Base-by-base conservation (phyloP, 2,329 filamentous ascomycete species). In the Fusarium clavum region DNA sequence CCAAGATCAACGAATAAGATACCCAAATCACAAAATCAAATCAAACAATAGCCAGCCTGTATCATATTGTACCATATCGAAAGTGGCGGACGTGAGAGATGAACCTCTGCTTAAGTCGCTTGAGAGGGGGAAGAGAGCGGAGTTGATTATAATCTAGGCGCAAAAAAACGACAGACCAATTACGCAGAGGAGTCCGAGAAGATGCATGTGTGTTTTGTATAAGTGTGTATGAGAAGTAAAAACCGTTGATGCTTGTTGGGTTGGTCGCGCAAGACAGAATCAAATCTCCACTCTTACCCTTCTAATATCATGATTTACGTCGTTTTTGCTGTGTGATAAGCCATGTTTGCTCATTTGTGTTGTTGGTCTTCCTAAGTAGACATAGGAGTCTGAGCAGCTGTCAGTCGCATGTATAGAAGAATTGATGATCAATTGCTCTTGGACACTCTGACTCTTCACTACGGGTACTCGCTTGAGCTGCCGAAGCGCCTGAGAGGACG, bases 1-100 rank as follows among this genome's bases (percentile, higher is more conserved):
- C 96, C 82, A 99, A 98, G 92, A 97, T 99, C 89, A 97, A 94
- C 85, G 95, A 98, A 88, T 97, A 87, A 77, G 73, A 72, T 74
- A 76, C 70, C 74, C 73, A 49, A 66, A 57, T 64, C 34, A 52
- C 40, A 34, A 41, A 52, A 29, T 20, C 48, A 52, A 52, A 71
- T 57, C 53, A 53, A 59, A 62, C 47, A 54, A 52, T 67, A 72
- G 67, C 63, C 63, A 68, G 63, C 67, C 70, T 79, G 77, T 79
- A 81, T 72, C 75, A 80, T 79, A 79, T 55, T 79, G 77, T 79
- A 80, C 64, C 69, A 80, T 79, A 80, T 47, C 57, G 65, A 65
- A 61, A 69, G 66, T 55, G 64, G 63, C 47, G 60, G 56, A 69
- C 48, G 61, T 49, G 67, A 63, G 61, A 70, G 64, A 71, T 27